Conservation (phyloP, 495 filamentous ascomycete genomes). For the Aspergillus hancockii region DNA sequence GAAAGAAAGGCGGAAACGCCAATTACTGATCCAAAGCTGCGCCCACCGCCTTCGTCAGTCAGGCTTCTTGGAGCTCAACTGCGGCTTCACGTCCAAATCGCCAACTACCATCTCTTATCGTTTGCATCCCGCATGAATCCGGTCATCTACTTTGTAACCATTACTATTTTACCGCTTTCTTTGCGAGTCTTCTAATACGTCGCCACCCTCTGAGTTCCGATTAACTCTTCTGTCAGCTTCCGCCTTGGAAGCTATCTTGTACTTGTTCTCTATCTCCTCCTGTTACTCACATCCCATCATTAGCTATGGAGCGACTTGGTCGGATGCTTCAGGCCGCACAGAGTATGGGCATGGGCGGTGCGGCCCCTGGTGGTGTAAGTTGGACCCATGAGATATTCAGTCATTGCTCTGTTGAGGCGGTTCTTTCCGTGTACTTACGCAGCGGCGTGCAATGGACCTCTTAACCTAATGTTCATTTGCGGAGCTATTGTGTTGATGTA, state of each 20-base stretch:
- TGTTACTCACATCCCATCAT: conserved; percentile 21
- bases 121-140: conserved; percentile 12
- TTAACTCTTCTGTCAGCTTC: conserved; percentile 29
- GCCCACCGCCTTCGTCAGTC: conserved; percentile 31
- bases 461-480: background rate
- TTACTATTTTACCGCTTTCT: background rate
- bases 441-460: too few species aligned
- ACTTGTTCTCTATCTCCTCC: conserved; percentile 20
- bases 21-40: conserved; percentile 15
- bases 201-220: background rate
- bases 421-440: background rate
- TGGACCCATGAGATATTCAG: conserved; percentile 9
- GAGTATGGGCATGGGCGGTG: conserved; percentile 71
- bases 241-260: conserved; percentile 37
- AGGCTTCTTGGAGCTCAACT: conserved; percentile 19
- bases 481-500: conserved; percentile 16
- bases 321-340: conserved; percentile 78
- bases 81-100: background rate
- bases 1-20: conserved; percentile 22
- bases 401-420: background rate
- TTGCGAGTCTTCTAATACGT: background rate
- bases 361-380: conserved; percentile 77
- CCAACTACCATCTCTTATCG: conserved; percentile 18
- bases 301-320: conserved; percentile 80
- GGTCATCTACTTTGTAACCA: background rate